phyloP scores from a whole-genome alignment of 306 rosid species.

The Pueraria montana region DNA sequence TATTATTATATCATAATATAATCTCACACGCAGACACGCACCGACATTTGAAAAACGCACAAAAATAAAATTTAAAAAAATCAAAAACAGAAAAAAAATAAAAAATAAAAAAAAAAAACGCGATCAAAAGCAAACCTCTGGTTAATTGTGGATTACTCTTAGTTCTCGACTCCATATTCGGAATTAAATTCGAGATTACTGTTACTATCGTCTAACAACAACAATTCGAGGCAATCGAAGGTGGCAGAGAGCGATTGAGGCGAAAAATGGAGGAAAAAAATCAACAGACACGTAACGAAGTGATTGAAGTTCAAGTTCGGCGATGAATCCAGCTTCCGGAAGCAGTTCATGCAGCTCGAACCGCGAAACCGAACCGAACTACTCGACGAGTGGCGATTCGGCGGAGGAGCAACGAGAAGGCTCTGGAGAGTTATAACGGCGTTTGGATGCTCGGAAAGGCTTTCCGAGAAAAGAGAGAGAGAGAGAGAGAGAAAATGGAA shows the following conservation, averaged over 20 bases:
- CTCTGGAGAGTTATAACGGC: not conserved
- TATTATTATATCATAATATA: not conserved
- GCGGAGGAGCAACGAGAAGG: not conserved
- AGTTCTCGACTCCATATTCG: conserved; percentile 76
- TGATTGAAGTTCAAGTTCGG: conserved; percentile 75
- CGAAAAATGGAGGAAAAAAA: conserved; percentile 77
- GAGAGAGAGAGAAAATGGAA: not conserved
- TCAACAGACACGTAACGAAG: conserved; percentile 74
- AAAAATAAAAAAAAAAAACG: not conserved
- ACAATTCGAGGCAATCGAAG: conserved; percentile 53
- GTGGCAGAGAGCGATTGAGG: conserved; percentile 69
- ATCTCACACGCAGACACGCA: not conserved
- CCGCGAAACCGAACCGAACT: not conserved
- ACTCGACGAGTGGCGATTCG: not conserved
- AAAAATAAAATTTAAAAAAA: not conserved
- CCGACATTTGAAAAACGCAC: conserved; percentile 24
- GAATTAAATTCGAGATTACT: conserved; percentile 40
- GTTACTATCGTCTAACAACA: conserved; percentile 40
- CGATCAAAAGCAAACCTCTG: conserved; percentile 64
- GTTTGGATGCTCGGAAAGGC: not conserved
- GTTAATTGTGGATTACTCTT: conserved; percentile 75
- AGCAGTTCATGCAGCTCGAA: conserved; percentile 86
- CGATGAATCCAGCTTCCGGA: conserved; percentile 71
- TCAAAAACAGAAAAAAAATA: too few relatives aligned
- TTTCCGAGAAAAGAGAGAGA: not conserved